Percentiles rank a stretch among this genome's conserved stretches.
Conservation (phyloP, 345 rosid species). For the Triadica sebifera region DNA sequence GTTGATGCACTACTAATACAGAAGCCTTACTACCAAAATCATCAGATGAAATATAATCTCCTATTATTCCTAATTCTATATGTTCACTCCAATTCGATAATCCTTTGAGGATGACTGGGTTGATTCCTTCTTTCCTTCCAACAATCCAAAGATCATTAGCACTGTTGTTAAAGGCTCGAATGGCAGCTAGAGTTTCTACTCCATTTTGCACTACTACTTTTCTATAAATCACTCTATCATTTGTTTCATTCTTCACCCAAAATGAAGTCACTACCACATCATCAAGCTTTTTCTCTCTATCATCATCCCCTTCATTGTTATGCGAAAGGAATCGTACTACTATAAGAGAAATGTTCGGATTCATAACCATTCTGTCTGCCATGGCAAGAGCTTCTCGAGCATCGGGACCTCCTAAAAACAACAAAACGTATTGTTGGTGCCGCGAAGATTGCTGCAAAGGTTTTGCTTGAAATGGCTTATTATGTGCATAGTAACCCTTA, state of each 20-base stretch:
- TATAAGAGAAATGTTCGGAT: constrained; percentile 42
- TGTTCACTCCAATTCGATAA: constrained; percentile 56
- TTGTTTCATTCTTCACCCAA: constrained; percentile 64
- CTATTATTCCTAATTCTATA: constrained; percentile 53
- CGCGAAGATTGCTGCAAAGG: not conserved
- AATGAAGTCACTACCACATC: constrained; percentile 77
- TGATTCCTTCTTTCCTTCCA: constrained; percentile 64
- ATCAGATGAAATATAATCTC: constrained; percentile 53
- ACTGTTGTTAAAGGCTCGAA: constrained; percentile 46
- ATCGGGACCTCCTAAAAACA: constrained; percentile 82
- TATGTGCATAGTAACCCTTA: constrained; percentile 32
- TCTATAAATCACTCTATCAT: constrained; percentile 49
- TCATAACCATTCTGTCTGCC: constrained; percentile 51
- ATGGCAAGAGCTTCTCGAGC: constrained; percentile 62
- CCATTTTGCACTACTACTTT: constrained; percentile 69
- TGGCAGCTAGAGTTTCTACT: constrained; percentile 58
- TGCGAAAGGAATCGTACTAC: constrained; percentile 54
- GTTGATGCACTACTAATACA: constrained; percentile 72
- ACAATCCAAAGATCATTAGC: constrained; percentile 63
- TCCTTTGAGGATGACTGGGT: constrained; percentile 57
- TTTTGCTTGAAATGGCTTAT: constrained; percentile 13
- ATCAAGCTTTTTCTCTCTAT: constrained; percentile 66
- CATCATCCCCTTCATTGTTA: constrained; percentile 53
- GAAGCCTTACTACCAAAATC: constrained; percentile 53
- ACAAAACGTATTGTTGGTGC: constrained; percentile 29